These are phyloP conservation scores for Microstroma glucosiphilum DNA, from an alignment of 1,284 basidiomycete genomes.

Conservation along the genomic window DNA sequence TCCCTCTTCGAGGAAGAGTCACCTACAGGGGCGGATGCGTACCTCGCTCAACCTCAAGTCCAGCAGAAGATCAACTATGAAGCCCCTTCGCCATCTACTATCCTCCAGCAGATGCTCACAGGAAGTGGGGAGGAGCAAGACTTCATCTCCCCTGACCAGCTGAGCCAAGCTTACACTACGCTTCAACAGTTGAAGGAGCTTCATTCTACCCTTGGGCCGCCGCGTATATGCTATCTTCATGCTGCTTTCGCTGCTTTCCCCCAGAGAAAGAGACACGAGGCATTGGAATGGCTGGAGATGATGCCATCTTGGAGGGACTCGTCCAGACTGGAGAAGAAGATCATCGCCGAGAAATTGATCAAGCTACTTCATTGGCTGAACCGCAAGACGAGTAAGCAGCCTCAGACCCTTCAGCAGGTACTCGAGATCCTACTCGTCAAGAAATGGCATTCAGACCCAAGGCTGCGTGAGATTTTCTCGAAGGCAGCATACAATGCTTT, in stretches of 20 bases:
- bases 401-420: neutral
- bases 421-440: conserved; percentile 1
- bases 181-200: neutral
- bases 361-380: neutral
- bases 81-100: neutral
- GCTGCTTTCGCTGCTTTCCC: neutral
- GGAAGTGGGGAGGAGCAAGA: neutral
- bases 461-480: neutral
- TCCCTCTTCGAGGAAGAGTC: conserved; percentile 1
- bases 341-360: neutral
- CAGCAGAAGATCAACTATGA: neutral
- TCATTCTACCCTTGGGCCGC: neutral
- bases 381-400: neutral
- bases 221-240: neutral
- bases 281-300: neutral
- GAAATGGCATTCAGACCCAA: conserved; percentile 1
- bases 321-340: neutral
- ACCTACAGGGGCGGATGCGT: neutral
- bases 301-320: neutral
- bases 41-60: neutral
- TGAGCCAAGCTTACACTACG: neutral
- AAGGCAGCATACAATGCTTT: neutral
- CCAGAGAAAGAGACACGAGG: neutral
- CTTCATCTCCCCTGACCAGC: neutral
- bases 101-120: neutral